phyloP scores from a whole-genome alignment of 2,329 filamentous ascomycete species.

The Chaetomiaceae sp. region DNA sequence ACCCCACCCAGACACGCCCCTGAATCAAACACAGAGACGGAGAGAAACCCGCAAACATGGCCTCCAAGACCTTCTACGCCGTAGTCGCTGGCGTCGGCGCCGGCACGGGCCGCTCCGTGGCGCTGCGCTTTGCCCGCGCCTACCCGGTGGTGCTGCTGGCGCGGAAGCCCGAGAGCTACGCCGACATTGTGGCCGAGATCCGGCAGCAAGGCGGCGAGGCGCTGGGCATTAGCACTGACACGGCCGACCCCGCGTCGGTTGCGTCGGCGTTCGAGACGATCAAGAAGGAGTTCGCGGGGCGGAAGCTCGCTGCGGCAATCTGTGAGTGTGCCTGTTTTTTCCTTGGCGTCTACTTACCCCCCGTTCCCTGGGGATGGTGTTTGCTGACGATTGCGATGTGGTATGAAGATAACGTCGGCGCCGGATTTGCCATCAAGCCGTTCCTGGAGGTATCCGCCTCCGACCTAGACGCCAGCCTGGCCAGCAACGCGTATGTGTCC shows the following conservation, averaged over 20 bases:
- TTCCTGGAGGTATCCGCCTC: slow-evolving; percentile 51
- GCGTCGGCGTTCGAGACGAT: slow-evolving; percentile 58
- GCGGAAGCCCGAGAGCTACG: slow-evolving; percentile 59
- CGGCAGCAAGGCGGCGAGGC: slow-evolving; percentile 60
- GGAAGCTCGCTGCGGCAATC: slow-evolving; percentile 56
- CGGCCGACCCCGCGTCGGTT: slow-evolving; percentile 46
- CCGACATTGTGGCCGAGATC: slow-evolving; percentile 63
- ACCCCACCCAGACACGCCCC: neutral
- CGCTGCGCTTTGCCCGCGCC: slow-evolving; percentile 52
- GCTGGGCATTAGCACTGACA: slow-evolving; percentile 63
- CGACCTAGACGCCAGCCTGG: slow-evolving; percentile 43
- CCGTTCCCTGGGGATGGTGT: neutral
- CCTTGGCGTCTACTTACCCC: too few relatives aligned
- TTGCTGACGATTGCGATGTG: neutral
- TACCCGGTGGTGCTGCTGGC: slow-evolving; percentile 74
- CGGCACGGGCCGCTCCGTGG: slow-evolving; percentile 47
- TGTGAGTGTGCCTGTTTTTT: slow-evolving; percentile 30
- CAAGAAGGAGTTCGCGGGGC: slow-evolving; percentile 49
- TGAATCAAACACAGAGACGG: neutral
- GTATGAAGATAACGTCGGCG: slow-evolving; percentile 51
- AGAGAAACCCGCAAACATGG: slow-evolving; percentile 16
- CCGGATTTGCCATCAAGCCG: slow-evolving; percentile 45
- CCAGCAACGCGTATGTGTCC: slow-evolving; percentile 42
- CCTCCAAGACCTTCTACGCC: slow-evolving; percentile 48
- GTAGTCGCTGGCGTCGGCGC: slow-evolving; percentile 67